A percentile compares a stretch with the other conserved stretches of the same genome.
These are phyloP conservation scores for Solanum arcanum DNA, from an alignment of 257 asterid species.

Conservation along the genomic window DNA sequence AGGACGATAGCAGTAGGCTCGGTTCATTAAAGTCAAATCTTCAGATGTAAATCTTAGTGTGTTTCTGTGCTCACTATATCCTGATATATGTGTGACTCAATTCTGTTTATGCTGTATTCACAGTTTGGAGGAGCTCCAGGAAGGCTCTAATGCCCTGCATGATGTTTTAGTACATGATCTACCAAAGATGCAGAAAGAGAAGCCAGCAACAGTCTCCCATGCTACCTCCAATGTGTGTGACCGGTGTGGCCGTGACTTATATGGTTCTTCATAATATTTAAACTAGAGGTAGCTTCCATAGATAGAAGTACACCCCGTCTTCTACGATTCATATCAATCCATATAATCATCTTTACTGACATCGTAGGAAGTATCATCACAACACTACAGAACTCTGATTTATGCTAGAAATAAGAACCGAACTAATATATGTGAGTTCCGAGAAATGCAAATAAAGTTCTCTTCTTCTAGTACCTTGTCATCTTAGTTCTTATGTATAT, in stretches of 20 bases:
- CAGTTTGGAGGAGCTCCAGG: conserved; percentile 69
- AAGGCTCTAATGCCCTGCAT: conserved; percentile 65
- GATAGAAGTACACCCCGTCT: not conserved
- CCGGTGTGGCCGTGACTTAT: conserved; percentile 68
- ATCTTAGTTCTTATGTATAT: not conserved
- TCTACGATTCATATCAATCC: not conserved
- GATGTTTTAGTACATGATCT: conserved; percentile 68
- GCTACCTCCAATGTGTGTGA: conserved; percentile 41
- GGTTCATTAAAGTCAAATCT: not conserved
- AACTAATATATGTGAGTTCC: not conserved
- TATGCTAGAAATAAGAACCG: not conserved
- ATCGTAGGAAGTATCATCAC: not conserved
- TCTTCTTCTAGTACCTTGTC: not conserved
- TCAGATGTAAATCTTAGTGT: not conserved
- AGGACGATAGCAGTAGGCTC: not conserved
- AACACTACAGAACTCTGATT: not conserved
- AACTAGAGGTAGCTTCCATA: not conserved
- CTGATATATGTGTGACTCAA: not conserved
- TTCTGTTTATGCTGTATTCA: not conserved
- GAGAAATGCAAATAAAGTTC: not conserved
- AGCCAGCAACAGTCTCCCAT: conserved; percentile 22
- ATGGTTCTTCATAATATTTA: conserved; percentile 13
- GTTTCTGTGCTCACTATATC: not conserved
- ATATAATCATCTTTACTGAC: not conserved
- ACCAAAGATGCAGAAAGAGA: conserved; percentile 52